A percentile compares a stretch with the other conserved stretches of the same genome.
Conservation (phyloP, 2,329 filamentous ascomycete genomes). For the Penicillium vulpinum region DNA sequence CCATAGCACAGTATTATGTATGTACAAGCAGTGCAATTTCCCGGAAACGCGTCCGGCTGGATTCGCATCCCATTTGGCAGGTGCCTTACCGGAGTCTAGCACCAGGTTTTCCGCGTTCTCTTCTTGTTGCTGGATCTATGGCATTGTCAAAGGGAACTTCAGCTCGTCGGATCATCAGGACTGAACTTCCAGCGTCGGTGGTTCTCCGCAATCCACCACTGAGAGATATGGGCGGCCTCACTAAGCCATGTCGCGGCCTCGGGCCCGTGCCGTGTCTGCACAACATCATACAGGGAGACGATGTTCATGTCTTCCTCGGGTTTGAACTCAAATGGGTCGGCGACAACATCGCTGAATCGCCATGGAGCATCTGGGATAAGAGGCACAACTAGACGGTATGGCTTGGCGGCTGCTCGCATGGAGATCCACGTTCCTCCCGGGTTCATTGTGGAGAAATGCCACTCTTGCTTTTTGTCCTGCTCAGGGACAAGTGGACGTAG, state of each 20-base stretch:
- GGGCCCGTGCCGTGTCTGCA: slow-evolving; percentile 31
- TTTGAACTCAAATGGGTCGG: slow-evolving; percentile 38
- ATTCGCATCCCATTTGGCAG: not conserved
- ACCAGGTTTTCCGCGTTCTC: not conserved
- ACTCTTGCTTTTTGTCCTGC: slow-evolving; percentile 35
- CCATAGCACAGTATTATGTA: not conserved
- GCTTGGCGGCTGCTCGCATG: slow-evolving; percentile 76
- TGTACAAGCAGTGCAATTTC: not conserved
- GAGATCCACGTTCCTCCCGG: slow-evolving; percentile 52
- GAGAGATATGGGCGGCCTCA: slow-evolving; percentile 37
- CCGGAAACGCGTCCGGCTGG: not conserved
- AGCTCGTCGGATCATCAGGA: slow-evolving; percentile 2
- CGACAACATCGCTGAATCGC: slow-evolving; percentile 37
- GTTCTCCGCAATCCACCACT: slow-evolving; percentile 45
- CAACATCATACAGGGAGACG: slow-evolving; percentile 25
- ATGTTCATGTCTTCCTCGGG: slow-evolving; percentile 36
- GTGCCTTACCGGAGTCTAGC: not conserved
- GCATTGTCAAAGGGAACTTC: not conserved
- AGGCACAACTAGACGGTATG: slow-evolving; percentile 67
- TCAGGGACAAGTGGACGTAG: slow-evolving; percentile 42
- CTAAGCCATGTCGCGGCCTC: slow-evolving; percentile 37
- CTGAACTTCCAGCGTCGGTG: slow-evolving; percentile 21
- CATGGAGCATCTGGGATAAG: slow-evolving; percentile 68
- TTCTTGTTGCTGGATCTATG: not conserved
- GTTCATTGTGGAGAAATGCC: slow-evolving; percentile 40